Conservation (phyloP, 306 rosid genomes). For the Mimosa pudica region DNA sequence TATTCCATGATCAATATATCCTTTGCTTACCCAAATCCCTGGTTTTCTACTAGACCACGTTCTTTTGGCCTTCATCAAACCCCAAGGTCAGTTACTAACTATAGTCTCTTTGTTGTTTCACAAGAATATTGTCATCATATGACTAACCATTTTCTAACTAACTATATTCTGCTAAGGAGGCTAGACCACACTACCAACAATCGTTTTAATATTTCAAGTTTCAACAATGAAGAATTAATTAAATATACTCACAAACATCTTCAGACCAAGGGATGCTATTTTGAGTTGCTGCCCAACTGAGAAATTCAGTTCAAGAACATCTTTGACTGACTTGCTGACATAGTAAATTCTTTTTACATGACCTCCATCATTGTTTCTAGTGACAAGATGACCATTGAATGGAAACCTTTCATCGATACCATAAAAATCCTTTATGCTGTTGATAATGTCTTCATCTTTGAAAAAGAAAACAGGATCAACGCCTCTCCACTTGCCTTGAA, state of each 20-base stretch:
- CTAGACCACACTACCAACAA: not conserved
- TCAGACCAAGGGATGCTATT: constrained; percentile 83
- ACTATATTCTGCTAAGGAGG: constrained; percentile 8
- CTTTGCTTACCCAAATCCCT: not conserved
- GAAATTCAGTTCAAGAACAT: constrained; percentile 79
- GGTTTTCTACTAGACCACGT: not conserved
- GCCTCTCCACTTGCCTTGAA: constrained; percentile 89
- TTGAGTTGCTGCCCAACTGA: constrained; percentile 85
- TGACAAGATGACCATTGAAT: constrained; percentile 70
- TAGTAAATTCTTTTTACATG: constrained; percentile 89
- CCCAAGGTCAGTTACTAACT: not conserved
- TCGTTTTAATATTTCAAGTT: not conserved
- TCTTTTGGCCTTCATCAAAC: not conserved
- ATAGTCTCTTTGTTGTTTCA: constrained; percentile 13
- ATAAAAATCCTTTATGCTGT: constrained; percentile 73
- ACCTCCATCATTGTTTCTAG: constrained; percentile 72
- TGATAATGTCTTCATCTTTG: constrained; percentile 67
- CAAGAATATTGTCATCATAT: too few relatives aligned
- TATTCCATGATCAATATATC: not conserved
- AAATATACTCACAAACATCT: constrained; percentile 84
- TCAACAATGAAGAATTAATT: not conserved
- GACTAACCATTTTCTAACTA: too few relatives aligned
- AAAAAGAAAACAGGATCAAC: constrained; percentile 89
- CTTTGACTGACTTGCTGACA: constrained; percentile 76
- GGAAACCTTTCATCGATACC: constrained; percentile 76